Percentiles rank a stretch among this genome's conserved stretches.
Evolutionary conservation across 2,329 filamentous ascomycete genomes (phyloP).

Genomic region (Lasiodiplodia sp.): DNA sequence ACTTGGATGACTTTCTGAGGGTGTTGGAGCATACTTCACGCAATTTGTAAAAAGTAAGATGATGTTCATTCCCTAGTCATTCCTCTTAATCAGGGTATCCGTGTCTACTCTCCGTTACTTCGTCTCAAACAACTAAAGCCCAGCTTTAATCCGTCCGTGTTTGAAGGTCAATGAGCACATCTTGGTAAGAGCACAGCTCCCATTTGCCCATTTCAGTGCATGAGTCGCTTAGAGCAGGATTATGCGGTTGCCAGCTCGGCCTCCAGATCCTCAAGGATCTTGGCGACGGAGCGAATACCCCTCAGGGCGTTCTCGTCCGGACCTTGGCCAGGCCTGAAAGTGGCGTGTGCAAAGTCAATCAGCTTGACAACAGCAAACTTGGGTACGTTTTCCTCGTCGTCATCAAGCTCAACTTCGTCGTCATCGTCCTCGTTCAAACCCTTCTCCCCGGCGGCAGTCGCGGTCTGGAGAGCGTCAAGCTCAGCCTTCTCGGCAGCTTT

Average conservation of each 20-base stretch:
- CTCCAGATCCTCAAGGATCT: conserved; percentile 72
- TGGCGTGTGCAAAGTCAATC: conserved; percentile 96
- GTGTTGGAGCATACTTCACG: too few species aligned
- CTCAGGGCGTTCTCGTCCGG: conserved; percentile 83
- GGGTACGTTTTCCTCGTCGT: conserved; percentile 64
- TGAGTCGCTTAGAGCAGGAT: neutral
- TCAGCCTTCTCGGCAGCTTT: conserved; percentile 34
- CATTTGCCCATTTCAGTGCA: neutral
- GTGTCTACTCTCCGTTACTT: conserved; percentile 4
- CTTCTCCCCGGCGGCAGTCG: conserved; percentile 39
- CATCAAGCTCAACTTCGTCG: conserved; percentile 52
- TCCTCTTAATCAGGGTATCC: conserved; percentile 19
- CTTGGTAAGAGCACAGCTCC: neutral
- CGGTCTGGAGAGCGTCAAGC: conserved; percentile 46
- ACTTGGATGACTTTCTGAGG: too few species aligned
- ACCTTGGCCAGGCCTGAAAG: conserved; percentile 80
- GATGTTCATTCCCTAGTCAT: neutral
- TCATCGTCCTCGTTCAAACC: conserved; percentile 50
- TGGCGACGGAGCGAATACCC: conserved; percentile 75
- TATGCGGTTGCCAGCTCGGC: conserved; percentile 39
- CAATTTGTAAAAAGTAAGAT: neutral
- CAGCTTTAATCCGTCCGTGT: neutral
- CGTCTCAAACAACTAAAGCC: neutral
- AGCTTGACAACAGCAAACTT: conserved; percentile 82
- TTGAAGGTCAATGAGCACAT: neutral